phyloP scores from a whole-genome alignment of 2,329 filamentous ascomycete species.

The Phaeosphaeria sp. region DNA sequence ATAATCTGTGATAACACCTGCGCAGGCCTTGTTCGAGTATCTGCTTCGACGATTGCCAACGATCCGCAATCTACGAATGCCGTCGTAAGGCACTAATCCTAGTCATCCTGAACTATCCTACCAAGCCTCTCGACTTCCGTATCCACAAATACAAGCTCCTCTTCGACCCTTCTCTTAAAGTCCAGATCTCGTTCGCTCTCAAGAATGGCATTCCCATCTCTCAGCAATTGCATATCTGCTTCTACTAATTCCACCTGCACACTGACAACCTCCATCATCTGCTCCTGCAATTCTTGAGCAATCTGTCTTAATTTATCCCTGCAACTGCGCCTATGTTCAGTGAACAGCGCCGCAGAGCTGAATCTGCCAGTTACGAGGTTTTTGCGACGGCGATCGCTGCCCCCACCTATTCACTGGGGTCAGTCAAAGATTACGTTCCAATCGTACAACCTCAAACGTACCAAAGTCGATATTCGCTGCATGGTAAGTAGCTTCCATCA shows the following conservation, averaged over 20 bases:
- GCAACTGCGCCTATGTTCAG: constrained; percentile 13
- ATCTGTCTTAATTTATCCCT: constrained; percentile 10
- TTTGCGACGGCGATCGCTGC: constrained; percentile 14
- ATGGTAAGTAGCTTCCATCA: constrained; percentile 24
- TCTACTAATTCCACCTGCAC: constrained; percentile 20
- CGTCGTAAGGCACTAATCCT: neutral
- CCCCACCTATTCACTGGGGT: neutral
- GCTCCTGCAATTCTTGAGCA: constrained; percentile 7
- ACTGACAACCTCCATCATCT: constrained; percentile 7
- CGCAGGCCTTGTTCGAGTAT: too few species aligned
- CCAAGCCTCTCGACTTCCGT: constrained; percentile 7
- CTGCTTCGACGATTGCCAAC: too few species aligned
- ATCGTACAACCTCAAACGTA: neutral
- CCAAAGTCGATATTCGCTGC: constrained; percentile 26
- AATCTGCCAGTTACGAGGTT: constrained; percentile 18
- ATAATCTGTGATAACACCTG: too few species aligned
- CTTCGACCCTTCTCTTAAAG: constrained; percentile 15
- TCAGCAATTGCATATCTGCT: constrained; percentile 21
- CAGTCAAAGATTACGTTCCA: neutral
- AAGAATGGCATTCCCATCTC: constrained; percentile 24
- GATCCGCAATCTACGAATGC: neutral
- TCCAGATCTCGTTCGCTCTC: constrained; percentile 25
- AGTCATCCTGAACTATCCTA: neutral
- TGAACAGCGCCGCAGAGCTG: constrained; percentile 15
- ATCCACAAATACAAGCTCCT: constrained; percentile 11